Evolutionary conservation across 257 asterid species (phyloP), one percentile per base, ranked within the genome.

Genomic region (Solanum phureja): DNA sequence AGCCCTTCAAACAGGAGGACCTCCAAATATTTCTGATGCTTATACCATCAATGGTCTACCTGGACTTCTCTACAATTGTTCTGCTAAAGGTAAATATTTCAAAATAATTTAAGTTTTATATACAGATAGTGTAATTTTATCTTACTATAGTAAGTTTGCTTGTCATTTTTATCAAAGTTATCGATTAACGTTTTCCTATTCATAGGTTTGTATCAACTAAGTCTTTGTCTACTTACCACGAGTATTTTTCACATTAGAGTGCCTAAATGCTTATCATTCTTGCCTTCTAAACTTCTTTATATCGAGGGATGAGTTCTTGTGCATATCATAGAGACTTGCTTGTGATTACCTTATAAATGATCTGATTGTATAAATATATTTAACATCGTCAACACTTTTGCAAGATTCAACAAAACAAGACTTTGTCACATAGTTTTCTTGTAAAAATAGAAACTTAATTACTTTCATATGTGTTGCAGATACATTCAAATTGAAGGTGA

Each of bases 21-120:
- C 92, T 38, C 98, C 98, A 12, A 94, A 93, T 56, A 46, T 89
- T 74, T 94, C 96, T 1, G 93, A 94, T 87, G 98, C 98, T 40
- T 92, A 79, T 87, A 93, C 98, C 68, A 92, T 94, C 16, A 94
- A 94, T 68, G 98, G 98, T 69, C 92, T 92, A 31, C 94, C 94
- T 0, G 98, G 98, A 40, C 93, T 91, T 27, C 33, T 91, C 37
- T 93, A 93, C 86, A 94, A 92, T 60, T 94, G 96, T 27, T 94
- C 95, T 49, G 90, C 91, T 33, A 92, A 88, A 90, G 95, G 96
- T 92, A 75, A 14, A 35, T 19, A 4, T 13, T 87, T 6, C 1
- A 31, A 31, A 58, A 56, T 3, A 18, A 34, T 29, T 21, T 9
- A 31, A 42, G 29, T 34, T 73, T 72, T 72, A 34, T 72, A 72